Conservation (phyloP, 2,329 filamentous ascomycete genomes). For the Penicillium sp. region DNA sequence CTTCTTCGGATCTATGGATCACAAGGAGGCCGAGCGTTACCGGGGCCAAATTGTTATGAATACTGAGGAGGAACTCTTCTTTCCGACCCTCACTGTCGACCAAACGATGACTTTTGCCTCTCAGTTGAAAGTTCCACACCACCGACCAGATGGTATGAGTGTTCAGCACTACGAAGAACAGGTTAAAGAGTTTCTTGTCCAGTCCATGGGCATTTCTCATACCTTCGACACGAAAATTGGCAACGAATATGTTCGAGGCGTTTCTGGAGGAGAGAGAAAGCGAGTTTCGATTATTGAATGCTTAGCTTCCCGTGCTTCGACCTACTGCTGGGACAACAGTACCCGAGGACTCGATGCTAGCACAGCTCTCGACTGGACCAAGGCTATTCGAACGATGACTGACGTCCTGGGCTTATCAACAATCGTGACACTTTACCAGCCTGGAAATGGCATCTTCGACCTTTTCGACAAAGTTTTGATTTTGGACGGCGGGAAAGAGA, state of each 20-base stretch:
- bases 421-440: conserved; percentile 67
- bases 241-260: conserved; percentile 63
- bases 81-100: too few relatives aligned
- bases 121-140: too few relatives aligned
- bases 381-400: conserved; percentile 62
- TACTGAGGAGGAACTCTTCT: too few relatives aligned
- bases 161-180: too few relatives aligned
- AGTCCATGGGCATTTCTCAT: conserved; percentile 58
- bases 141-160: too few relatives aligned
- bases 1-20: too few relatives aligned
- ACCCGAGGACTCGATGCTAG: conserved; percentile 66
- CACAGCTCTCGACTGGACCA: conserved; percentile 61
- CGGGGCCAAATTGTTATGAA: too few relatives aligned
- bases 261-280: conserved; percentile 67
- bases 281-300: conserved; percentile 67
- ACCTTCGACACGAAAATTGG: conserved; percentile 66
- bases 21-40: too few relatives aligned
- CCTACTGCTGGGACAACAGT: conserved; percentile 67
- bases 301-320: conserved; percentile 55
- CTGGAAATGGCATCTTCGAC: conserved; percentile 67
- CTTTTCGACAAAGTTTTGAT: conserved; percentile 70
- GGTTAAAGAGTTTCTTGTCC: conserved; percentile 53
- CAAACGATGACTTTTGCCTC: too few relatives aligned
- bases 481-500: conserved; percentile 63
- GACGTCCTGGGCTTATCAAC: conserved; percentile 60